Conservation (phyloP, 306 rosid genomes). For the Cercis canadensis region DNA sequence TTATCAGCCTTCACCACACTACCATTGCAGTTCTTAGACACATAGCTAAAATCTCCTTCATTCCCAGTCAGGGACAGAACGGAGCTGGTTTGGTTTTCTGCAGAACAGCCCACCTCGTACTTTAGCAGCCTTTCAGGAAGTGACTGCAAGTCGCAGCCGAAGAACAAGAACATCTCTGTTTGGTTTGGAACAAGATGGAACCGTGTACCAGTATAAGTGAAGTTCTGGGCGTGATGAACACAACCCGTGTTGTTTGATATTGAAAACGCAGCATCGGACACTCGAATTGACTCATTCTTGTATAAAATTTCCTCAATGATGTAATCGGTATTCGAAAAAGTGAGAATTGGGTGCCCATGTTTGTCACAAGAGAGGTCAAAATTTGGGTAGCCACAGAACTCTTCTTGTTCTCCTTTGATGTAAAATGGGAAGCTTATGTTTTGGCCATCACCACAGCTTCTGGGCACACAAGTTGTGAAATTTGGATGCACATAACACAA, state of each 20-base stretch:
- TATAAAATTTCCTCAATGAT: constrained; percentile 48
- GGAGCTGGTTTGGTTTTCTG: neutral
- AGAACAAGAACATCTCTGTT: constrained; percentile 28
- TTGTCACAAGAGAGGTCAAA: constrained; percentile 49
- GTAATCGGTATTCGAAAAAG: constrained; percentile 20
- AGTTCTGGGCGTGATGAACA: constrained; percentile 10
- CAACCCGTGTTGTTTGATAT: constrained; percentile 21
- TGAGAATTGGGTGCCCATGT: constrained; percentile 43
- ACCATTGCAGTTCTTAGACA: constrained; percentile 24
- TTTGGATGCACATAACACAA: constrained; percentile 11
- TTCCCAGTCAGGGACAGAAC: constrained; percentile 48
- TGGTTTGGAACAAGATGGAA: constrained; percentile 15
- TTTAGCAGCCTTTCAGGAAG: neutral
- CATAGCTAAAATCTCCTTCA: neutral
- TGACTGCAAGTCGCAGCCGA: constrained; percentile 35
- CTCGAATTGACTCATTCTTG: constrained; percentile 27
- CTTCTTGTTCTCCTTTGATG: constrained; percentile 32
- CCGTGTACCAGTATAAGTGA: neutral
- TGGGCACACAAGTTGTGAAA: constrained; percentile 46
- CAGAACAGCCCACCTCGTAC: constrained; percentile 40
- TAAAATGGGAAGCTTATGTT: constrained; percentile 58
- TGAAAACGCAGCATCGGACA: constrained; percentile 47
- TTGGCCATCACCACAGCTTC: constrained; percentile 45
- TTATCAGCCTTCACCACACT: neutral
- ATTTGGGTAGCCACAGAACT: constrained; percentile 67